A percentile compares a stretch with the other conserved stretches of the same genome.
phyloP scores from a whole-genome alignment of 2,329 filamentous ascomycete genomes.

The Magnaporthales sp. region DNA sequence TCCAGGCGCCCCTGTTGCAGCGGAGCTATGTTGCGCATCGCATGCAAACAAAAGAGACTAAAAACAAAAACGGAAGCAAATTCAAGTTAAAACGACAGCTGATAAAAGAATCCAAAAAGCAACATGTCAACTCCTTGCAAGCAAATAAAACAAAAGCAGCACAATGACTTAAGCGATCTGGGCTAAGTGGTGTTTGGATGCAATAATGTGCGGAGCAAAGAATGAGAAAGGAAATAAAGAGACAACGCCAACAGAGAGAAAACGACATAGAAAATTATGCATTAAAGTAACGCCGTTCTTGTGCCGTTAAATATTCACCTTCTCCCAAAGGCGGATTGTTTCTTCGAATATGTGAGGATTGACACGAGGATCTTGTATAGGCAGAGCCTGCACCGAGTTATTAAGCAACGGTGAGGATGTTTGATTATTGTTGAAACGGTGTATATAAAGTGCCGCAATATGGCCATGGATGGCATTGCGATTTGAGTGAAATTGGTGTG shows the following conservation, averaged over 20 bases:
- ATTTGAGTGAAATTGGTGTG: background rate
- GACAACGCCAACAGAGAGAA: background rate
- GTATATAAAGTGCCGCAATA: background rate
- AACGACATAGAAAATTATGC: conserved; percentile 1
- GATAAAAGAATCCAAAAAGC: background rate
- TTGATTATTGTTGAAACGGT: background rate
- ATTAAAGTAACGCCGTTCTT: background rate
- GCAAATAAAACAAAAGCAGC: background rate
- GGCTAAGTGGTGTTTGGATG: background rate
- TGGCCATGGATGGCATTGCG: background rate
- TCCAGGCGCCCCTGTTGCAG: background rate
- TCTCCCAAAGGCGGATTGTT: background rate
- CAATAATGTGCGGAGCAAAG: background rate
- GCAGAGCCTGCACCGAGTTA: background rate
- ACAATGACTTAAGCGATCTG: too few species aligned
- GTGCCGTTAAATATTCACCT: background rate
- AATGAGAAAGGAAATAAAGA: background rate
- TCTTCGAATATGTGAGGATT: background rate
- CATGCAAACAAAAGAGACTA: background rate
- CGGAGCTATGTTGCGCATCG: background rate
- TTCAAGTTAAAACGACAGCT: background rate
- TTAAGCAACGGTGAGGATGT: background rate
- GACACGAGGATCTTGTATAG: background rate
- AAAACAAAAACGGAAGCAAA: background rate
- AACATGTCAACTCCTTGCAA: background rate